phyloP scores from a whole-genome alignment of 2,329 filamentous ascomycete species.

The Fusarium zealandicum region DNA sequence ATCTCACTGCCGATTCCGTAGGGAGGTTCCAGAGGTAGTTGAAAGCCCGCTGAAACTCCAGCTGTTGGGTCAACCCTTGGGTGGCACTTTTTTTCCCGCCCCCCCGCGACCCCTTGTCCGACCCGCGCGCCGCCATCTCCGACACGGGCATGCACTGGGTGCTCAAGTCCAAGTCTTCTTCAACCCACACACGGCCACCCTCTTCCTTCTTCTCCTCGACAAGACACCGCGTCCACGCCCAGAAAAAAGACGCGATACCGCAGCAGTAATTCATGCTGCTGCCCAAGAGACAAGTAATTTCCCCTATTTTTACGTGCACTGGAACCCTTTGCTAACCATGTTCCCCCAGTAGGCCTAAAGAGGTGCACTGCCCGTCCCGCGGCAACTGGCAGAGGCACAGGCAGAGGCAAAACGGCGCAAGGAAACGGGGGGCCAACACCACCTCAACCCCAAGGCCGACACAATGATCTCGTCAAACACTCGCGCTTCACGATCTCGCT shows the following conservation, averaged over 20 bases:
- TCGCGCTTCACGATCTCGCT: slow-evolving; percentile 62
- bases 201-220: slow-evolving; percentile 33
- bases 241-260: slow-evolving; percentile 43
- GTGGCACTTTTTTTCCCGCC: slow-evolving; percentile 12
- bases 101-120: slow-evolving; percentile 28
- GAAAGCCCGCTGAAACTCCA: no score
- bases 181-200: slow-evolving; percentile 37
- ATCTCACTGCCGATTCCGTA: no score
- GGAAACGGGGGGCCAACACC: slow-evolving; percentile 19
- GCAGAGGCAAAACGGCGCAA: slow-evolving; percentile 13
- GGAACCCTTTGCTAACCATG: slow-evolving; percentile 25
- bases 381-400: slow-evolving; percentile 33
- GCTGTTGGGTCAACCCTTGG: not conserved
- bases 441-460: slow-evolving; percentile 20
- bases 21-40: no score
- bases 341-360: slow-evolving; percentile 38
- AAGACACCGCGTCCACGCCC: slow-evolving; percentile 44
- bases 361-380: slow-evolving; percentile 44
- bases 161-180: slow-evolving; percentile 28
- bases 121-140: slow-evolving; percentile 35
- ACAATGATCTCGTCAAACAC: slow-evolving; percentile 54
- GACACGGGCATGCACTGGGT: slow-evolving; percentile 24
- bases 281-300: slow-evolving; percentile 41
- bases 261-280: slow-evolving; percentile 45
- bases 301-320: slow-evolving; percentile 1